Base-by-base conservation (phyloP, 1,284 basidiomycete genomes). In the Wallemia mellicola region DNA sequence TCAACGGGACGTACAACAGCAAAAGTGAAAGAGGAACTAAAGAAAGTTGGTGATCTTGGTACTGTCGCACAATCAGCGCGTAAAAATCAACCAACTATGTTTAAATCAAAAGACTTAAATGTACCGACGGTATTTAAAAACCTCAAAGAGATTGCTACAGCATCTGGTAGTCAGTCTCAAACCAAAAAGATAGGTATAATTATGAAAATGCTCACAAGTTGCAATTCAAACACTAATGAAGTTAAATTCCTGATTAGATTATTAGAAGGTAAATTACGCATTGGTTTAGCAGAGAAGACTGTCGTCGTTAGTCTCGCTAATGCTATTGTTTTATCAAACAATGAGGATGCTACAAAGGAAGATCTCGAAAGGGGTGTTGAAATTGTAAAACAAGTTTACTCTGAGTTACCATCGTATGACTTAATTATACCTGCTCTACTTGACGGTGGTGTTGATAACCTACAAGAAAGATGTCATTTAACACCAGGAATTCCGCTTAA, bases 171-270 rank as follows among this genome's bases (percentile, higher is more conserved):
- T 2, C 63, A 83, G 87, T 94, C 84, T 0, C 89, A 88, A 80
- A 77, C 76, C 60, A 91, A 87, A 71, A 99, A 99, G 69, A 86
- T 95, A 15, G 84, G 83, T 1, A 85, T 92, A 63, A 94, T 99
- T 67, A 94, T 88, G 59, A 88, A 91, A 67, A 75, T 99, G 1
- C 76, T 99, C 1, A 87, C 91, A 1, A 82, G 87, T 2, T 98
- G 91, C 67, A 81, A 87, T 66, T 85, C 81, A 56, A 70, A 66
- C 38, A 75, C 79, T 38, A 82, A 86, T 68, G 78, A 80, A 66
- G 89, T 92, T 24, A 98, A 96, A 69, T 99, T 92, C 69, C 84
- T 98, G 63, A 83, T 98, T 59, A 82, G 94, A 58, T 88, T 84
- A 69, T 71, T 98, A 64, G 92, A 96, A 71, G 94, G 94, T 60